Evolutionary conservation across 2,329 filamentous ascomycete genomes (phyloP).

Genomic region (Penicillium freii): DNA sequence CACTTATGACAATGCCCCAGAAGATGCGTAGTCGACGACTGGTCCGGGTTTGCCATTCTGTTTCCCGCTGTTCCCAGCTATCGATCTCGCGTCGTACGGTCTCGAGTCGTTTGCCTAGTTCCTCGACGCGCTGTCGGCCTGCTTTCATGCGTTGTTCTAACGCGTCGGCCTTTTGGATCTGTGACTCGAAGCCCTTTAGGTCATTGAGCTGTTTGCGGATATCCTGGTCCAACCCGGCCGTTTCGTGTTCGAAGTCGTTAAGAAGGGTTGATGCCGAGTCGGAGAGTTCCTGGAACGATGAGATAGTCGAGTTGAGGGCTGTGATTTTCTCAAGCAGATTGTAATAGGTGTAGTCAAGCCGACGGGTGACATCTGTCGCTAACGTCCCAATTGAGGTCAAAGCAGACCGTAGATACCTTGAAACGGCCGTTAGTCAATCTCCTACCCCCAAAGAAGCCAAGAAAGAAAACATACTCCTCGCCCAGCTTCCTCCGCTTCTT

Average conservation of each 20-base stretch:
- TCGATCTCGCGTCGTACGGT: constrained; percentile 41
- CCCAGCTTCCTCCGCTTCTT: constrained; percentile 71
- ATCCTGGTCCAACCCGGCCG: constrained; percentile 36
- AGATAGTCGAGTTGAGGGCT: constrained; percentile 41
- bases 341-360: constrained; percentile 51
- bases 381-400: constrained; percentile 38
- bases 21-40: constrained; percentile 41
- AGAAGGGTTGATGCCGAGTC: constrained; percentile 38
- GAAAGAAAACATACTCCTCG: constrained; percentile 61
- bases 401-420: constrained; percentile 34
- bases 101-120: constrained; percentile 41
- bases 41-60: constrained; percentile 42
- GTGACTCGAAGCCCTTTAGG: constrained; percentile 40
- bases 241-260: constrained; percentile 41
- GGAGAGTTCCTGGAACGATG: constrained; percentile 42
- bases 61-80: constrained; percentile 44
- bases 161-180: constrained; percentile 36
- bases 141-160: constrained; percentile 42
- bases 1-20: constrained; percentile 32
- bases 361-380: constrained; percentile 45
- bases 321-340: constrained; percentile 47
- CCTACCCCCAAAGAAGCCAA: background rate
- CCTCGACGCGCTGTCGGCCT: constrained; percentile 36
- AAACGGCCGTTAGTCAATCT: background rate
- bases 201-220: constrained; percentile 38